Evolutionary conservation across 2,329 filamentous ascomycete genomes (phyloP), one percentile per base, ranked within the genome.

Genomic region (Xylaria arbuscula): DNA sequence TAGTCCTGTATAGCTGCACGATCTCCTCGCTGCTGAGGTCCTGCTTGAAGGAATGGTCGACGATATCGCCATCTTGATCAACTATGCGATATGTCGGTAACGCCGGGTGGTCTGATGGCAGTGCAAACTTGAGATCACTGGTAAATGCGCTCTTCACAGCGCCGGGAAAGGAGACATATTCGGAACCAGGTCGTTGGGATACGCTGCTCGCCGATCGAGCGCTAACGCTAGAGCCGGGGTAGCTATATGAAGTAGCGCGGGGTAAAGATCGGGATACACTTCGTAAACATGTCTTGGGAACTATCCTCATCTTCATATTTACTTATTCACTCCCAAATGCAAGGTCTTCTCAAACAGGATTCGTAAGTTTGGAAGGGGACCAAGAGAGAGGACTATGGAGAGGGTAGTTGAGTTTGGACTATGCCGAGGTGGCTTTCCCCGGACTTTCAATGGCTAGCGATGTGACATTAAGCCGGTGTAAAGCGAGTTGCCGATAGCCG

Each of bases 91-190:
- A 99, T 4, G 96, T 98, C 32, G 94, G 89, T 77, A 99, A 92
- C 5, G 94, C 91, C 40, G 89, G 85, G 74, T 90, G 87, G 61
- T 90, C 88, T 48, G 90, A 87, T 0, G 94, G 92, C 58, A 88
- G 87, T 64, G 93, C 88, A 80, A 97, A 98, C 48, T 87, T 84
- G 80, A 98, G 90, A 0, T 86, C 85, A 72, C 88, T 91, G 4
- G 93, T 97, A 81, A 99, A 99, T 70, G 93, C 93, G 79, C 93
- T 97, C 80, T 98, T 95, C 60, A 98, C 85, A 0, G 96, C 96
- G n/a, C 96, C 96, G 0, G 96, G 96, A 74, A 99, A 99, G n/a
- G 86, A 87, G 22, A 89, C 86, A 72, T 84, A 84, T 58, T 83
- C 82, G 0, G 87, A 84, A 66, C 88, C 84, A 10, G 85, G 87